These are phyloP conservation scores for Haplosporangium sp. DNA, from an alignment of 371 early-diverging fungal species.

Conservation along the genomic window DNA sequence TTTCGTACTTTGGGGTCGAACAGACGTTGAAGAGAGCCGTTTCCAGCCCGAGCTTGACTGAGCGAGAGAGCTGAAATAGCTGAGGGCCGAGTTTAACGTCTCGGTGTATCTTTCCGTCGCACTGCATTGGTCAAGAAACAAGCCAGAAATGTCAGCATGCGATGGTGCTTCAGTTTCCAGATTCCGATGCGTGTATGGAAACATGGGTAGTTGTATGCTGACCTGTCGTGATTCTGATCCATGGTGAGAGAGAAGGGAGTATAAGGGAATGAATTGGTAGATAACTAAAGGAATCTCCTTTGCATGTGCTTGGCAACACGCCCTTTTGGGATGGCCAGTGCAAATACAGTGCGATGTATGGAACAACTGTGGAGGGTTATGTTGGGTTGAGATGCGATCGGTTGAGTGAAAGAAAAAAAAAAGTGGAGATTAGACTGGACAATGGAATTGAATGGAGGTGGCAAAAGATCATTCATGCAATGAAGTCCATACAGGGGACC, in stretches of 20 bases:
- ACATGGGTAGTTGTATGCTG: background rate
- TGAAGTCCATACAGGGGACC: no score
- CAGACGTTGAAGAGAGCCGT: constrained; percentile 46
- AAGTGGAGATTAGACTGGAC: no score
- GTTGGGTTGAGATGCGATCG: no score
- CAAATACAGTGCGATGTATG: no score
- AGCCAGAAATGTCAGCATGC: background rate
- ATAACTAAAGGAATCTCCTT: no score
- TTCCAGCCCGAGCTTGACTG: constrained; percentile 55
- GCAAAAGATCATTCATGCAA: no score
- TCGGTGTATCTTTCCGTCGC: constrained; percentile 54
- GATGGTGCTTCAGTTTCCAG: background rate
- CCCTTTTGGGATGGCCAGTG: no score
- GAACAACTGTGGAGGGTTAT: no score
- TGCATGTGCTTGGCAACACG: no score
- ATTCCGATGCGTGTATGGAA: background rate
- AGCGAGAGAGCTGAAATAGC: constrained; percentile 48
- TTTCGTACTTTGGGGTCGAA: constrained; percentile 31
- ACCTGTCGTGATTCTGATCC: constrained; percentile 56
- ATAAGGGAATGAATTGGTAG: no score
- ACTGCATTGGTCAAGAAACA: constrained; percentile 4
- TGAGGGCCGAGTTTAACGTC: constrained; percentile 48
- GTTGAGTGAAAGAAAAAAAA: no score
- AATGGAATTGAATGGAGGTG: no score
- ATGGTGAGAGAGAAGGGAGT: background rate